A percentile compares a stretch with the other conserved stretches of the same genome.
These are phyloP conservation scores for Cryptococcus hybrid DNA, from an alignment of 1,284 basidiomycete genomes.

Conservation along the genomic window DNA sequence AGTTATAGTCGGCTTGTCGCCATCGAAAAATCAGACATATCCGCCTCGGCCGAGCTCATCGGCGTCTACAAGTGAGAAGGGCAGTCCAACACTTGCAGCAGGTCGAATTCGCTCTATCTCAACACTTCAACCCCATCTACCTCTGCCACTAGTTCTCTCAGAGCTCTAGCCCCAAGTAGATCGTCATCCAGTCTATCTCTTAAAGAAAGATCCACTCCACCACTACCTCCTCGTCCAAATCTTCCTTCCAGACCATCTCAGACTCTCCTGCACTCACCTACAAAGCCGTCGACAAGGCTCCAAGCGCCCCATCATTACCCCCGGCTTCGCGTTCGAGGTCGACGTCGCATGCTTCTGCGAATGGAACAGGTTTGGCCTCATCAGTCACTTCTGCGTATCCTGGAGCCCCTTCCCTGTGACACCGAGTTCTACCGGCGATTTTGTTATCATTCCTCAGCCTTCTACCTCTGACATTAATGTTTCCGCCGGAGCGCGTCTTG, in stretches of 20 bases:
- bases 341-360: neutral
- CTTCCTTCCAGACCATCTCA: conserved; percentile 1
- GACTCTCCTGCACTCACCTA: neutral
- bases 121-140: conserved; percentile 8
- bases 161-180: conserved; percentile 2
- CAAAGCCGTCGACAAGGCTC: neutral
- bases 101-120: conserved; percentile 8
- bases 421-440: conserved; percentile 40
- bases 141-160: conserved; percentile 9
- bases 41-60: conserved; percentile 16
- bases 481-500: conserved; percentile 8
- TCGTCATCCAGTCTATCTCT: conserved; percentile 1
- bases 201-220: conserved; percentile 9
- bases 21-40: conserved; percentile 5
- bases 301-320: neutral
- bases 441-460: conserved; percentile 28
- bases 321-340: neutral
- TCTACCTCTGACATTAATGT: neutral
- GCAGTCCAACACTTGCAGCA: conserved; percentile 4
- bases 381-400: neutral
- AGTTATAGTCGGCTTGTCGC: conserved; percentile 3
- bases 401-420: conserved; percentile 13
- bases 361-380: conserved; percentile 6
- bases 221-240: conserved; percentile 12
- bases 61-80: conserved; percentile 12